Base-by-base conservation (phyloP, 257 asterid species). In the Primulina eburnea region DNA sequence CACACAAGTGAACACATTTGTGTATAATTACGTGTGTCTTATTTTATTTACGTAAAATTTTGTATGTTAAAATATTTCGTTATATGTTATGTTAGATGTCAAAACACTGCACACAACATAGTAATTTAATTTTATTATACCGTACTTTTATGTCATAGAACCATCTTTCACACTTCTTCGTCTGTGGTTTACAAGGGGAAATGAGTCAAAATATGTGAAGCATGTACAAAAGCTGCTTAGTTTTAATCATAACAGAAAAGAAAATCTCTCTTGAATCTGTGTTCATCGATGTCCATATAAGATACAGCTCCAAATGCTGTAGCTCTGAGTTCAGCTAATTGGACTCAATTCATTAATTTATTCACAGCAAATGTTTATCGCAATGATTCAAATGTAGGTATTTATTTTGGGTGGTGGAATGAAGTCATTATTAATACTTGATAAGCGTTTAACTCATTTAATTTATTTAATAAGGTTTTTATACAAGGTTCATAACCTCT, bases 191-290 rank as follows among this genome's bases (percentile, higher is more conserved):
- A 37, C 68, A 74, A 79, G 28, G 65, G 6, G 65, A 21, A 26
- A 69, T 17, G 20, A 7, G 67, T 55, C 62, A 7, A 53, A 73
- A 76, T 66, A 57, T 62, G 1, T 50, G 18, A 26, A 26, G 43
- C 26, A 71, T n/a, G 2, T 21, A 52, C 30, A 20, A 60, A 24
- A 67, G 20, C 12, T n/a, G 34, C 21, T 28, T 12, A 21, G 4
- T 38, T 43, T 3, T 21, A 21, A 21, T 21, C 97, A 73, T 92
- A 92, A 81, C 98, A 92, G 81, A 90, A 92, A 69, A 88, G 91
- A 81, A 92, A 95, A 64, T 90, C 98, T 75, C 98, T 90, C 83
- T 90, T 88, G 78, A 88, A 80, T 84, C 93, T 80, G 63, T 85
- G 73, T 59, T 92, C 92, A 18, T 88, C 83, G 33, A 92, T 88